Conservation (phyloP, 352 stramenopile species). For the Lagenidium giganteum region DNA sequence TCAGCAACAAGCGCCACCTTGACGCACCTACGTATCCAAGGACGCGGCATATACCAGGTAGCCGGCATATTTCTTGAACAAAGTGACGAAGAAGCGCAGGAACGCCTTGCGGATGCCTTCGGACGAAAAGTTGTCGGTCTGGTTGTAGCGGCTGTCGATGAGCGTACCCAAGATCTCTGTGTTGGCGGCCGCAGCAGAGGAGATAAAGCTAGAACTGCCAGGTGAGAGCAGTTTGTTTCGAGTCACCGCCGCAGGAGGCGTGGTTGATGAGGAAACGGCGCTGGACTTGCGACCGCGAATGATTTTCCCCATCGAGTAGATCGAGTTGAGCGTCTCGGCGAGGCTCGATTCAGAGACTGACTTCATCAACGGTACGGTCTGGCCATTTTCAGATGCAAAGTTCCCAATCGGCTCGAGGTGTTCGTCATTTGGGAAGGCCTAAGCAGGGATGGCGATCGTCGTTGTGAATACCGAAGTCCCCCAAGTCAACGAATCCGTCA, state of each 20-base stretch:
- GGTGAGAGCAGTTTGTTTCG: no score
- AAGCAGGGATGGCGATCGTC: background rate
- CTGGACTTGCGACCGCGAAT: conserved; percentile 51
- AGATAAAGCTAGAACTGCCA: no score
- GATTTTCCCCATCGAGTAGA: conserved; percentile 70
- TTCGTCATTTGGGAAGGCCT: conserved; percentile 80
- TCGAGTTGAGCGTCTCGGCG: conserved; percentile 38
- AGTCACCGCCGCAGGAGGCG: no score
- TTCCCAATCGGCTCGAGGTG: conserved; percentile 74
- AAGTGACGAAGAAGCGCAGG: conserved; percentile 75
- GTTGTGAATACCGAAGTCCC: background rate
- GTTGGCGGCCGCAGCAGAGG: conserved; percentile 7
- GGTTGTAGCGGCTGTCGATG: conserved; percentile 62
- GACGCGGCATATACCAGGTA: conserved; percentile 47
- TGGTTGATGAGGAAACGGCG: conserved; percentile 26
- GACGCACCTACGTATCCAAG: background rate
- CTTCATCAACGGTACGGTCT: conserved; percentile 61
- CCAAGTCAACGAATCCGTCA: background rate
- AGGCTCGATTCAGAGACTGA: conserved; percentile 51
- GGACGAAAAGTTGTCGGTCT: conserved; percentile 63
- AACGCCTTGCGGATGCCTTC: conserved; percentile 66
- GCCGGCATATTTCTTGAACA: conserved; percentile 73
- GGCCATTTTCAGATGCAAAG: conserved; percentile 59
- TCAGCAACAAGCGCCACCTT: background rate
- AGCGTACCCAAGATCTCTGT: conserved; percentile 38